Percentiles rank a stretch among this genome's conserved stretches.
These are phyloP conservation scores for Colletotrichum nymphaeae DNA, from an alignment of 2,329 filamentous ascomycete species.

Conservation along the genomic window DNA sequence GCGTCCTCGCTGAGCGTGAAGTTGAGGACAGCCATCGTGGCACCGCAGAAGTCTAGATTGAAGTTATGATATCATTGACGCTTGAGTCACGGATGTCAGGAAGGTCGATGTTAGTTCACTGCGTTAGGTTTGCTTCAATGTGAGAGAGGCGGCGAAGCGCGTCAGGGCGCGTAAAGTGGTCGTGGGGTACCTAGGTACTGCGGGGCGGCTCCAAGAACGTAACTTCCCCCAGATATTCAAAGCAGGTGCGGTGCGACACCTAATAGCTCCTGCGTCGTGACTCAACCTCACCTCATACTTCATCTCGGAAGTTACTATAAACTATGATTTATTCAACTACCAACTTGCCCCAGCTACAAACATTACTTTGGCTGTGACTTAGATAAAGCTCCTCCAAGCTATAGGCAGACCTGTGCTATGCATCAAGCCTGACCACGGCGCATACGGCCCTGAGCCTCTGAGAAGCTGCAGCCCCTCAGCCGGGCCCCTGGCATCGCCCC, in stretches of 20 bases:
- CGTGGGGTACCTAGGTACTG: neutral
- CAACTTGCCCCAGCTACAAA: no score
- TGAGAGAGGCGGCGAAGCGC: neutral
- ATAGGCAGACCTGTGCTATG: neutral
- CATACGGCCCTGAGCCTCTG: neutral
- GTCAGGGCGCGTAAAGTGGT: constrained; percentile 1
- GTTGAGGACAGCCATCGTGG: constrained; percentile 70
- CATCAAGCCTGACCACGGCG: neutral
- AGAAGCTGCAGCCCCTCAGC: neutral
- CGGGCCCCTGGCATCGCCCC: constrained; percentile 1
- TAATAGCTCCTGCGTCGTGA: neutral
- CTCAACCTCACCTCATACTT: neutral
- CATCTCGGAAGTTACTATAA: neutral
- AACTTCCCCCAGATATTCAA: neutral
- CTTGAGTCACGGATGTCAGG: constrained; percentile 47
- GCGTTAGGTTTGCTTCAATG: neutral
- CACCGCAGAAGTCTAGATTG: neutral
- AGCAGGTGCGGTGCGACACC: neutral
- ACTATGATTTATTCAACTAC: no score
- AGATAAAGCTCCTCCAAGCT: neutral
- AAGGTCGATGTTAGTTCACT: neutral
- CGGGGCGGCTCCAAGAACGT: neutral
- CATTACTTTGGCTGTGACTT: no score
- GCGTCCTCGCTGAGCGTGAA: constrained; percentile 82
- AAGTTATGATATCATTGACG: constrained; percentile 53